Evolutionary conservation across 441 rosid genomes (phyloP).

Genomic region (Pelargonium australe): DNA sequence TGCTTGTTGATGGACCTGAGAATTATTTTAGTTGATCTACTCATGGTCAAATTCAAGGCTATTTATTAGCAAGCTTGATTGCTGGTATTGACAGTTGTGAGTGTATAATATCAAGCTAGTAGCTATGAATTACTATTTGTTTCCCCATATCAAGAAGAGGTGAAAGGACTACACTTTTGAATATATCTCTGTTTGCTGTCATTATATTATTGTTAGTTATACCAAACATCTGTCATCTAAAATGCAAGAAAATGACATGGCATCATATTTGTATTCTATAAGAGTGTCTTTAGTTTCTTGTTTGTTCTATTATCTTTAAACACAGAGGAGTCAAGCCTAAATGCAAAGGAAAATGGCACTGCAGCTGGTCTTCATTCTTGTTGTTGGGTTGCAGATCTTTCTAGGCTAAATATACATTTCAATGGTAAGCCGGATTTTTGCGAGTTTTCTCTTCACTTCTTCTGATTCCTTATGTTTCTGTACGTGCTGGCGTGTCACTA

Average conservation of each 20-base stretch:
- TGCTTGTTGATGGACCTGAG: neutral
- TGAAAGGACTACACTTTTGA: neutral
- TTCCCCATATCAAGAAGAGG: neutral
- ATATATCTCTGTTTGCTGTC: neutral
- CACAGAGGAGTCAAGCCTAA: too few relatives aligned
- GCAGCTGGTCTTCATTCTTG: neutral
- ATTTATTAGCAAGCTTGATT: too few relatives aligned
- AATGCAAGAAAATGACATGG: neutral
- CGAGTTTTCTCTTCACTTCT: neutral
- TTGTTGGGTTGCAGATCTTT: neutral
- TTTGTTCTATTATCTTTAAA: too few relatives aligned
- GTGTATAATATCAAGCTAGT: too few relatives aligned
- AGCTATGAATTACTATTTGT: too few relatives aligned
- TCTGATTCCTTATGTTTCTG: neutral
- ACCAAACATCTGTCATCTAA: conserved; percentile 4
- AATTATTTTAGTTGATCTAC: too few relatives aligned
- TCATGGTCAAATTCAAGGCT: too few relatives aligned
- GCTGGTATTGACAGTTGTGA: too few relatives aligned
- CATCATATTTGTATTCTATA: neutral
- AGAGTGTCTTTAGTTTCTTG: neutral
- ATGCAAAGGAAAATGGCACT: too few relatives aligned
- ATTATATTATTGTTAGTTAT: neutral
- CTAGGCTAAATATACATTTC: neutral
- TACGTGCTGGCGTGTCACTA: neutral
- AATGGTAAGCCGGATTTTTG: neutral